These are phyloP conservation scores for Sphaerulina vaccinii DNA, from an alignment of 2,329 filamentous ascomycete species.

Conservation along the genomic window DNA sequence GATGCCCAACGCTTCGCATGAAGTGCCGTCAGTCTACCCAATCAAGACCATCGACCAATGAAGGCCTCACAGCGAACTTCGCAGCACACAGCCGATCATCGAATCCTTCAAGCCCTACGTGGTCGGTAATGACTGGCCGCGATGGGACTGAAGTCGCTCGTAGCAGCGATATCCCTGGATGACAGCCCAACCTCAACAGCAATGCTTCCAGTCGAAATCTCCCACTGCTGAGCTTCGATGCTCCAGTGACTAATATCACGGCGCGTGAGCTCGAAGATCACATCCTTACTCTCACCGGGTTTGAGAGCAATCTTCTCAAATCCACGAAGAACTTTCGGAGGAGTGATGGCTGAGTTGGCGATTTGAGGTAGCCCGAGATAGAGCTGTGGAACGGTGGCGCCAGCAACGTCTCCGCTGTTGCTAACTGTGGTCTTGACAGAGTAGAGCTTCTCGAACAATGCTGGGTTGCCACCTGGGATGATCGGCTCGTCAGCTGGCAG, in stretches of 20 bases:
- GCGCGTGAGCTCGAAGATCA: slow-evolving; percentile 22
- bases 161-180: slow-evolving; percentile 29
- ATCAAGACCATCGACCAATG: not conserved
- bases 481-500: slow-evolving; percentile 21
- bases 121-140: slow-evolving; percentile 2
- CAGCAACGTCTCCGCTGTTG: slow-evolving; percentile 60
- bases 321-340: slow-evolving; percentile 33
- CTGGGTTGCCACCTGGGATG: slow-evolving; percentile 28
- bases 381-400: slow-evolving; percentile 56
- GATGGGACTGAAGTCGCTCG: slow-evolving; percentile 17
- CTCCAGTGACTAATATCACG: slow-evolving; percentile 28
- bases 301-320: slow-evolving; percentile 42
- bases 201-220: slow-evolving; percentile 8
- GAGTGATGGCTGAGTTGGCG: slow-evolving; percentile 38
- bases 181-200: slow-evolving; percentile 30
- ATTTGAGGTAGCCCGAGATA: slow-evolving; percentile 46
- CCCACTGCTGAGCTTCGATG: slow-evolving; percentile 22
- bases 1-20: not conserved
- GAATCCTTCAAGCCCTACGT: slow-evolving; percentile 1
- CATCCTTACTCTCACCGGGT: slow-evolving; percentile 25
- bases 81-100: no score
- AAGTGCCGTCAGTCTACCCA: not conserved
- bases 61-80: no score
- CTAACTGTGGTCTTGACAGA: slow-evolving; percentile 56
- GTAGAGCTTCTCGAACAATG: slow-evolving; percentile 63